Evolutionary conservation across 2,329 filamentous ascomycete genomes (phyloP), one percentile per base, ranked within the genome.

Genomic region (Claviceps sorghi): DNA sequence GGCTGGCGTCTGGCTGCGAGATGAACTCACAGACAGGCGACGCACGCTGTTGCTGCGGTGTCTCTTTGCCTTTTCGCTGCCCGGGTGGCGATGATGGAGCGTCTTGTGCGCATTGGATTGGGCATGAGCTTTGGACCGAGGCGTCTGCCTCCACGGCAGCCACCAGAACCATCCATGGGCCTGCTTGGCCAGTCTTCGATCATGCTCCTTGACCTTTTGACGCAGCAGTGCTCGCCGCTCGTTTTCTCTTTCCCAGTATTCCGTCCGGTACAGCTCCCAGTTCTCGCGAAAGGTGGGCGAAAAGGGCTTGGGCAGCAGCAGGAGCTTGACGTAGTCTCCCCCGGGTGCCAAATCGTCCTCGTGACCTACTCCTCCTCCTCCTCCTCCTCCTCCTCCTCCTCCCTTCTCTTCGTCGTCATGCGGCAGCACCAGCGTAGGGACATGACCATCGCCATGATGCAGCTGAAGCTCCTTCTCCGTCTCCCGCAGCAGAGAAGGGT

Each of bases 161-260:
- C 90, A 94, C 88, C 88, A 94, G 38, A 94, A 72, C 82, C 83
- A 86, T 22, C 84, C 79, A 50, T 84, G 81, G 55, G 83, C 75
- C 60, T 82, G 73, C 61, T 79, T 81, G 13, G 84, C 82, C 41
- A 87, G 69, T 55, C 84, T 80, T 19, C 77, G 75, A 59, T 90
- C 83, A 34, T 79, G 77, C 50, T 81, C 77, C 56, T 82, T 79
- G 49, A 95, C 72, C 62, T 86, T 86, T 44, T 76, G 64, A 43
- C 88, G 78, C 26, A 96, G 72, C 53, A 86, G 71, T 2, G 84
- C 79, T 13, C 93, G 82, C 2, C 91, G 83, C 66, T 95, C 88
- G 63, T 98, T 98, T 67, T 98, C 93, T 55, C 83, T 83, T 60
- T 96, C 91, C 93, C 93, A 98, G 69, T 96, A 98, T 55, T 96